Evolutionary conservation across 257 asterid species (phyloP).

Genomic region (Thymus mandschuricus): DNA sequence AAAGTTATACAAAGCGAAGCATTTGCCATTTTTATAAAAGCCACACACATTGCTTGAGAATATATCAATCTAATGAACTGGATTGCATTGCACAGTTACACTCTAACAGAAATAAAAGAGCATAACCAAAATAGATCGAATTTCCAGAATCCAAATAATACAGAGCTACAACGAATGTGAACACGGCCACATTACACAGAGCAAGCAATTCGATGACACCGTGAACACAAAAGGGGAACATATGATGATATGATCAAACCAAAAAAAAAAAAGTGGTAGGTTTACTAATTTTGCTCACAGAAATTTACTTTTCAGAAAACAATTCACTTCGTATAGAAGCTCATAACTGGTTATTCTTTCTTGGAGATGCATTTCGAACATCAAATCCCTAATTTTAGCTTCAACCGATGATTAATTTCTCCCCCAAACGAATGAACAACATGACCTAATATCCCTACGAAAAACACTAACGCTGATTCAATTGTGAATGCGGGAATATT

Average conservation of each 20-base stretch:
- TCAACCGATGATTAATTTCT: too few relatives aligned
- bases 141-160: not conserved
- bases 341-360: not conserved
- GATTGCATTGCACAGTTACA: not conserved
- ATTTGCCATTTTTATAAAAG: not conserved
- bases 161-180: not conserved
- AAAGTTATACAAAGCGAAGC: not conserved
- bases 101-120: not conserved
- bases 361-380: not conserved
- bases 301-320: constrained; percentile 1
- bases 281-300: not conserved
- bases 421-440: not conserved
- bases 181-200: not conserved
- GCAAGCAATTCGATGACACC: not conserved
- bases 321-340: constrained; percentile 3
- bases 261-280: not conserved
- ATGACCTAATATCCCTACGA: not conserved
- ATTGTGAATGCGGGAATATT: not conserved
- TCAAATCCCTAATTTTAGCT: not conserved
- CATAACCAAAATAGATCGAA: not conserved
- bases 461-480: not conserved
- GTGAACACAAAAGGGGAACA: not conserved
- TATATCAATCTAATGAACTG: not conserved
- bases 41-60: not conserved
- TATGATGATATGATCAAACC: not conserved